phyloP scores from a whole-genome alignment of 2,329 filamentous ascomycete species.

The Plenodomus tracheiphilus region DNA sequence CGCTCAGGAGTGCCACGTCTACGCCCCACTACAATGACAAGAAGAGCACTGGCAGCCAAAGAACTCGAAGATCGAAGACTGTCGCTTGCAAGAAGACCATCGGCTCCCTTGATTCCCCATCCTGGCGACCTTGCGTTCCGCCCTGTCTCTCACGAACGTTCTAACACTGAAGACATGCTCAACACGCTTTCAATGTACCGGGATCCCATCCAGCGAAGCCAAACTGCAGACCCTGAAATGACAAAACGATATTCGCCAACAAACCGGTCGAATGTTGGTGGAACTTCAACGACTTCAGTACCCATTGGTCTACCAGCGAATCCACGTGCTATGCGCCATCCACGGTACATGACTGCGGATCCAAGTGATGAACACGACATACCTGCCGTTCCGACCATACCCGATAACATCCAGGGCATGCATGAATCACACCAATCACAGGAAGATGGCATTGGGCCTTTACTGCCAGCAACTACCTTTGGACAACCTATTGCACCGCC shows the following conservation, averaged over 20 bases:
- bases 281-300: slow-evolving; percentile 54
- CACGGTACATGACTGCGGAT: slow-evolving; percentile 67
- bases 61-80: slow-evolving; percentile 87
- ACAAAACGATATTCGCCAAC: slow-evolving; percentile 45
- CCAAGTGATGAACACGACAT: slow-evolving; percentile 53
- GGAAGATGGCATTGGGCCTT: slow-evolving; percentile 51
- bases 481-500: slow-evolving; percentile 44
- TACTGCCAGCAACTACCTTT: slow-evolving; percentile 54
- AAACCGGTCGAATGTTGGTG: slow-evolving; percentile 35
- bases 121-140: slow-evolving; percentile 58
- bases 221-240: slow-evolving; percentile 65
- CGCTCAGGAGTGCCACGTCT: slow-evolving; percentile 31
- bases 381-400: slow-evolving; percentile 60
- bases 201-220: slow-evolving; percentile 58
- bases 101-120: slow-evolving; percentile 77
- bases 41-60: slow-evolving; percentile 61
- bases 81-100: slow-evolving; percentile 74
- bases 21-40: slow-evolving; percentile 39
- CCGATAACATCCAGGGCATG: slow-evolving; percentile 48
- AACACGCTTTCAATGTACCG: slow-evolving; percentile 40
- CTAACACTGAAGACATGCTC: slow-evolving; percentile 47
- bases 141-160: slow-evolving; percentile 38
- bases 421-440: slow-evolving; percentile 29
- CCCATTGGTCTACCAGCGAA: slow-evolving; percentile 84
- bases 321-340: slow-evolving; percentile 85